Evolutionary conservation across 1,139 yeast genomes (phyloP), one percentile per base, ranked within the genome.

Genomic region (Suhomyces taliae): DNA sequence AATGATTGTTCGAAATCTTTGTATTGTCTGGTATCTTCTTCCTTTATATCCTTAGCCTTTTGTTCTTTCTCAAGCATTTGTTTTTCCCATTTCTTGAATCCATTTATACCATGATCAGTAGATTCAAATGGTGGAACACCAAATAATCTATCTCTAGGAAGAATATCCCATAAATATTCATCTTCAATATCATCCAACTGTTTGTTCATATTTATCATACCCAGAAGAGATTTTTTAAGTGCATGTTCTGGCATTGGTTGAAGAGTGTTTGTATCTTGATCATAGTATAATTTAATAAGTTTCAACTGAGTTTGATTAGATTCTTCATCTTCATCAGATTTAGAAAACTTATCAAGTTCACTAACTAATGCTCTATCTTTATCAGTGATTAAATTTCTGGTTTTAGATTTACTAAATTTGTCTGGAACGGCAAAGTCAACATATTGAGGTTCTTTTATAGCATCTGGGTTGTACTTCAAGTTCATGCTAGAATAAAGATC

Each of bases 11-110:
- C 55, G 45, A 66, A 62, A 33, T 65, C 66, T 39, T 59, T 54
- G 42, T 59, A 58, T 36, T 62, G 67, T 37, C 53, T 51, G 39
- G 55, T 52, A 27, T 59, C 60, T 37, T 59, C 53, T 7, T 55
- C 56, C 45, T 57, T 53, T 40, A 55, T 53, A 36, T 51, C 50
- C 39, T 59, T 55, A 31, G 56, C 56, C 41, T 56, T 53, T 46
- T 56, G 53, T 34, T 58, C 49, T 48, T 62, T 55, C 26, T 53
- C 58, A 19, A 66, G 48, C 50, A 60, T 58, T 37, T 58, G 56
- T 27, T 59, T 51, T 51, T 74, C 79, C 76, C 76, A 74, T n/a
- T 61, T 55, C 44, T 65, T 69, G 52, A 73, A 73, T 8, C 72
- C 71, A 38, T 43, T 37, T 10, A 44, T 34, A 6, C 59, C 57